phyloP scores from a whole-genome alignment of 2,329 filamentous ascomycete genomes.

The Stemphylium lycopersici region DNA sequence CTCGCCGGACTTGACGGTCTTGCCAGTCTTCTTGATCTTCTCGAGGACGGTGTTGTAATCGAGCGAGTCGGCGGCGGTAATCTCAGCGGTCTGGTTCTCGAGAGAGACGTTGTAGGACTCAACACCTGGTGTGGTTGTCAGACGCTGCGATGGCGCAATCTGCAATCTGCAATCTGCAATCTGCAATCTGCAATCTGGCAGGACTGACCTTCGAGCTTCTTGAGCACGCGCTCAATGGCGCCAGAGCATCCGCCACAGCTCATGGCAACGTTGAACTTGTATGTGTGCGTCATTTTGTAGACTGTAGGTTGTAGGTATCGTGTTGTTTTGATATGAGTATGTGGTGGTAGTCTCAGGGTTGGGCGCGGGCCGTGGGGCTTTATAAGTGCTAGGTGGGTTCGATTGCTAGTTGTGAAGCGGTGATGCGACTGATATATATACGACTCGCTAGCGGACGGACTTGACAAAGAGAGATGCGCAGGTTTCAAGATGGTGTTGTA shows the following conservation, averaged over 20 bases:
- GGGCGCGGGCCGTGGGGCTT: slow-evolving; percentile 13
- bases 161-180: not conserved
- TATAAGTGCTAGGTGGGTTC: slow-evolving; percentile 6
- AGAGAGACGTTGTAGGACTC: slow-evolving; percentile 87
- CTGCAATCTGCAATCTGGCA: not conserved
- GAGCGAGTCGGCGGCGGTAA: slow-evolving; percentile 72
- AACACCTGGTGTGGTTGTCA: slow-evolving; percentile 66
- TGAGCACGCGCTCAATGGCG: slow-evolving; percentile 88
- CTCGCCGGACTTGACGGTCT: slow-evolving; percentile 81
- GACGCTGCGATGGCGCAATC: slow-evolving; percentile 6
- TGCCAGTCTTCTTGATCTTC: slow-evolving; percentile 95
- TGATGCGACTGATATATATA: slow-evolving; percentile 23
- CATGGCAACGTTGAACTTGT: slow-evolving; percentile 96
- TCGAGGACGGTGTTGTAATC: slow-evolving; percentile 80
- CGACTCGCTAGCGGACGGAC: slow-evolving; percentile 8
- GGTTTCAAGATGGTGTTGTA: slow-evolving; percentile 44
- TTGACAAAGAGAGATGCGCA: slow-evolving; percentile 30
- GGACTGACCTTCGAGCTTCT: slow-evolving; percentile 81
- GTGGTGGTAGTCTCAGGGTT: slow-evolving; percentile 1
- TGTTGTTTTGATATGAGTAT: slow-evolving; percentile 3
- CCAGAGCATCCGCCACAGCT: slow-evolving; percentile 95
- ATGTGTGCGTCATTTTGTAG: slow-evolving; percentile 74
- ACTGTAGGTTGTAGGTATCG: slow-evolving; percentile 9
- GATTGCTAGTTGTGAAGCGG: slow-evolving; percentile 1
- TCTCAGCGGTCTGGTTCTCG: slow-evolving; percentile 80